These are phyloP conservation scores for Tetrahymena malaccensis DNA, from an alignment of 73 alveolate genomes.

Conservation along the genomic window DNA sequence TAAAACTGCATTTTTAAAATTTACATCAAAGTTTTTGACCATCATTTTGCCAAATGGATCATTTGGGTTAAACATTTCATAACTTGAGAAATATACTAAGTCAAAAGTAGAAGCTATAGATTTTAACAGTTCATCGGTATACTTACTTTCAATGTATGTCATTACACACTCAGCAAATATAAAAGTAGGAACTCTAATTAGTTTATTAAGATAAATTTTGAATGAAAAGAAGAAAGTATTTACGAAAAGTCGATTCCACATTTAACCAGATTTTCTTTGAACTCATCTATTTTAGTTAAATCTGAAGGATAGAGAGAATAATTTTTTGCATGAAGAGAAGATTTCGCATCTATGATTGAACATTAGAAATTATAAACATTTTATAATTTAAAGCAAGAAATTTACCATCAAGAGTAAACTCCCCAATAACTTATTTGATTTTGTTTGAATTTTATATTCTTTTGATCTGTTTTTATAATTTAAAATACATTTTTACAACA, in stretches of 20 bases:
- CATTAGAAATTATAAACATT: background rate
- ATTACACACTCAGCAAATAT: conserved; percentile 83
- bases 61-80: conserved; percentile 89
- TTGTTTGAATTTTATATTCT: background rate
- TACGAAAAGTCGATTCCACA: background rate
- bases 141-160: conserved; percentile 62
- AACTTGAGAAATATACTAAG: conserved; percentile 51
- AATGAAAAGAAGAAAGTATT: background rate
- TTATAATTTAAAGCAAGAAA: background rate
- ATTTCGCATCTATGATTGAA: background rate
- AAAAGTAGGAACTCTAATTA: conserved; percentile 44
- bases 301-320: conserved; percentile 58
- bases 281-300: conserved; percentile 49
- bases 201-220: background rate
- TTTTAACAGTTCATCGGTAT: conserved; percentile 57
- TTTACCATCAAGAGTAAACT: background rate
- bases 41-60: conserved; percentile 90
- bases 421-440: background rate
- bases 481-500: background rate
- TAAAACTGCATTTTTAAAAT: background rate
- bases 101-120: conserved; percentile 46
- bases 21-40: conserved; percentile 79
- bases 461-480: background rate
- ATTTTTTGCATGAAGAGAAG: conserved; percentile 22
- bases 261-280: conserved; percentile 35